Evolutionary conservation across 768 basidiomycete species (phyloP), one percentile per base, ranked within the genome.

Genomic region (Gymnopilus junonius): DNA sequence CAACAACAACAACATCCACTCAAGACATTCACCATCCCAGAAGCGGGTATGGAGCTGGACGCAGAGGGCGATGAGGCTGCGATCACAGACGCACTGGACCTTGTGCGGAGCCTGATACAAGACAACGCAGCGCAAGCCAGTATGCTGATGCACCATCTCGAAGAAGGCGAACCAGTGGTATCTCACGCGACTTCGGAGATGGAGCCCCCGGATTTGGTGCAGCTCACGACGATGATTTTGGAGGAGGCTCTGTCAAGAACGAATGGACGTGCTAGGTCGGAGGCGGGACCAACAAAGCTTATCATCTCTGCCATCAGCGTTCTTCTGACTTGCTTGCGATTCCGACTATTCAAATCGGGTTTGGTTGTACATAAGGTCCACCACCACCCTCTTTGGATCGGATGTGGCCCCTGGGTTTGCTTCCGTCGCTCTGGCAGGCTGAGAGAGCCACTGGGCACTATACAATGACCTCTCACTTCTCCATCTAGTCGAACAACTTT

Each of bases 281-380:
- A 27, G 54, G 21, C 2, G n/a, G 76, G 83, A 21, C 82, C 84
- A 20, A 83, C 85, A 0, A 83, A 85, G 42, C 81, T 94, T 63
- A 89, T 93, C 64, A 90, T 91, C 2, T 92, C 91, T 8, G 87
- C 93, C 4, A 85, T 97, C 79, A 91, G 88, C 57, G 89, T 96
- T 12, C 83, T 97, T 83, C 92, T 4, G 89, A 89, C 0, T 82
- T 96, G 31, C 82, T 95, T 35, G 85, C 88, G 1, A 77, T 92
- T 12, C 92, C 91, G 1, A 82, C 46, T 90, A 90, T 69, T 91
- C 92, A n/a, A 86, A 87, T 66, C 85, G 91, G 2, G 92, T 96
- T 23, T 97, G 94, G 95, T 79, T 94, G 10, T 95, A 92, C 69
- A 85, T 96, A 20, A 88, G 94, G 12, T 91, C 91, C 5, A 91